Conservation (phyloP, 208 protist genomes). For the Endotrypanum monterogeii region DNA sequence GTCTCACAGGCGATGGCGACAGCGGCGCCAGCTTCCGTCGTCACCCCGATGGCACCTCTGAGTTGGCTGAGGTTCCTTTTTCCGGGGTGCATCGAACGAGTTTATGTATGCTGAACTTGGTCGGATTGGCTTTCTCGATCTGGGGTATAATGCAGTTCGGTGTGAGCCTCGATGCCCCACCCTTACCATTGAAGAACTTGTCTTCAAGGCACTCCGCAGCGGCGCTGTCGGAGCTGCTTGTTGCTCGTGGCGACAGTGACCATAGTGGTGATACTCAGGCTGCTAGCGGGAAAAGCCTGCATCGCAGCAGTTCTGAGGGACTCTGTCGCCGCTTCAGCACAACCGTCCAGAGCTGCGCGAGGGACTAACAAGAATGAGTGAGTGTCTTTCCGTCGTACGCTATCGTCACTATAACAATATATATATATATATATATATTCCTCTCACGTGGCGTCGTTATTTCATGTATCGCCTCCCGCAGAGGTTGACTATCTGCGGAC, state of each 20-base stretch:
- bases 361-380: constrained; percentile 34
- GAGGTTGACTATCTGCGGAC: background rate
- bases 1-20: background rate
- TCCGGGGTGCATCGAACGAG: constrained; percentile 17
- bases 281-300: background rate
- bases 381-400: background rate
- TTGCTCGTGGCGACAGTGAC: background rate
- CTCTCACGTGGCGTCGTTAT: no score
- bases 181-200: background rate
- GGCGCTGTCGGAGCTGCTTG: constrained; percentile 13
- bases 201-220: background rate
- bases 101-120: constrained; percentile 21
- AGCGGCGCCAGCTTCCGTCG: constrained; percentile 3
- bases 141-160: constrained; percentile 30
- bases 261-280: background rate
- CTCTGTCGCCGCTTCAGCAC: constrained; percentile 1
- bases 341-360: background rate
- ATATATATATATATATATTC: background rate
- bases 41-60: constrained; percentile 16
- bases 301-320: background rate
- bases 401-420: background rate
- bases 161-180: constrained; percentile 1
- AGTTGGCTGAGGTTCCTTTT: constrained; percentile 11
- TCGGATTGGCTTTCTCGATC: constrained; percentile 23
- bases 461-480: no score